Evolutionary conservation across 768 basidiomycete species (phyloP).

Genomic region (Postia placenta): DNA sequence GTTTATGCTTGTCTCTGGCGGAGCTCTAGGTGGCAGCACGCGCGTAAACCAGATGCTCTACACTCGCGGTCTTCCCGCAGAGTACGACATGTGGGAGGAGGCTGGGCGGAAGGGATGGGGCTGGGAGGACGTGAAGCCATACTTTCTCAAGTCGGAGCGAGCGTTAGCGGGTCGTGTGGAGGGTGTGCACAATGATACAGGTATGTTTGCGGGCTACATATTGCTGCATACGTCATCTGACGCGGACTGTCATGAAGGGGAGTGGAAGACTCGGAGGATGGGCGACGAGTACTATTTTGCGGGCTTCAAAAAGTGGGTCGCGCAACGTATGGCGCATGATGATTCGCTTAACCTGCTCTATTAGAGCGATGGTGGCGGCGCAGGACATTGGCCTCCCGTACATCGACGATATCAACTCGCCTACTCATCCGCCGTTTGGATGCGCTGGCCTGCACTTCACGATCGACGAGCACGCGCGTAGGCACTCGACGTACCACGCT

Average conservation of each 20-base stretch:
- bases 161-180: conserved; percentile 1
- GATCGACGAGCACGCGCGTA: conserved; percentile 12
- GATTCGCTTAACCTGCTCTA: not conserved
- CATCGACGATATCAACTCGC: conserved; percentile 18
- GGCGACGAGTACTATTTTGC: conserved; percentile 10
- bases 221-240: not conserved
- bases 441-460: conserved; percentile 18
- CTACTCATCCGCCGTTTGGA: conserved; percentile 14
- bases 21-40: conserved; percentile 40
- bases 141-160: conserved; percentile 29
- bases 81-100: conserved; percentile 26
- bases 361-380: conserved; percentile 12
- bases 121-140: conserved; percentile 27
- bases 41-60: conserved; percentile 39
- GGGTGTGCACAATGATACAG: conserved; percentile 7
- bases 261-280: conserved; percentile 12
- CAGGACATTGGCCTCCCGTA: conserved; percentile 16
- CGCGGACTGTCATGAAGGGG: not conserved
- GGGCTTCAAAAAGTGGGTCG: conserved; percentile 8
- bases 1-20: conserved; percentile 21
- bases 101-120: conserved; percentile 28
- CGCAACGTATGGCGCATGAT: no score
- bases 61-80: conserved; percentile 22
- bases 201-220: not conserved
- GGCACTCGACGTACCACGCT: conserved; percentile 17